phyloP scores from a whole-genome alignment of 306 rosid genomes.

The Geum urbanum region DNA sequence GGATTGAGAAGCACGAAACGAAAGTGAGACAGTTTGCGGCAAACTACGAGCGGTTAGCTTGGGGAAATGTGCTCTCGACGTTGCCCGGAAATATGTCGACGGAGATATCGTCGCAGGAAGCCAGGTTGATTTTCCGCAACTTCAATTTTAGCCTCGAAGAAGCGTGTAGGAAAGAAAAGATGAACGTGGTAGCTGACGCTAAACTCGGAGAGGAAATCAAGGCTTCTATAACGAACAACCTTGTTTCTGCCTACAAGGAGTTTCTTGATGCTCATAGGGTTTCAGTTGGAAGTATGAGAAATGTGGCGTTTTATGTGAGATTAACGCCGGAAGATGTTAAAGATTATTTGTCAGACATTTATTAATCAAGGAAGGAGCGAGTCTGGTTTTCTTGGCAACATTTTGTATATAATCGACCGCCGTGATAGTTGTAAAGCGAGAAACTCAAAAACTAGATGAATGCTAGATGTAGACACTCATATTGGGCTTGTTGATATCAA shows the following conservation, averaged over 20 bases:
- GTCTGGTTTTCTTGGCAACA: not conserved
- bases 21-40: constrained; percentile 37
- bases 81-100: constrained; percentile 44
- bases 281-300: constrained; percentile 26
- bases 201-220: constrained; percentile 55
- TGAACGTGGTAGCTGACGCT: constrained; percentile 30
- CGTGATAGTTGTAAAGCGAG: not conserved
- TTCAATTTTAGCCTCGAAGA: constrained; percentile 53
- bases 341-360: constrained; percentile 45
- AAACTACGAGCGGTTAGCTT: constrained; percentile 46
- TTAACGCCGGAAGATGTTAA: constrained; percentile 55
- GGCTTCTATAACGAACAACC: constrained; percentile 32
- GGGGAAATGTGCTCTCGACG: constrained; percentile 50
- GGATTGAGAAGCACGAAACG: constrained; percentile 48
- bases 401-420: not conserved
- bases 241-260: constrained; percentile 41
- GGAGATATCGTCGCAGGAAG: constrained; percentile 35
- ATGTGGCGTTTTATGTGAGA: constrained; percentile 15
- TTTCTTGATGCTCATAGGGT: constrained; percentile 35
- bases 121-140: constrained; percentile 40
- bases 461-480: too few relatives aligned
- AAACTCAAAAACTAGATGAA: not conserved
- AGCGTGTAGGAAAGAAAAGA: constrained; percentile 45
- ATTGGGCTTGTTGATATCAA: too few relatives aligned
- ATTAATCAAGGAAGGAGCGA: constrained; percentile 15